A percentile compares a stretch with the other conserved stretches of the same genome.
phyloP scores from a whole-genome alignment of 2,329 filamentous ascomycete genomes.

The Colletotrichum liriopes region DNA sequence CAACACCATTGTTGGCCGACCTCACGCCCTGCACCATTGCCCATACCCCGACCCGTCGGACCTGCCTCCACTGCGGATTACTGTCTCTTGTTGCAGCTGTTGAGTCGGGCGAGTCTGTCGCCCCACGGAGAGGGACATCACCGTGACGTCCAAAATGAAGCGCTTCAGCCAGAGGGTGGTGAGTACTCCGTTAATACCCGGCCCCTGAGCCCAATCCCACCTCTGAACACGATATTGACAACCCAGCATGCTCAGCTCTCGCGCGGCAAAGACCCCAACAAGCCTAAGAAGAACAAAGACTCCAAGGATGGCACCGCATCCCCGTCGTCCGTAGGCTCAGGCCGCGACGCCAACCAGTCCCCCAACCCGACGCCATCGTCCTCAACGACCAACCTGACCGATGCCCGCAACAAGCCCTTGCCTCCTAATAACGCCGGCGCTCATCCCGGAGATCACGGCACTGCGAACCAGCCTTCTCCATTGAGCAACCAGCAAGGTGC shows the following conservation, averaged over 20 bases:
- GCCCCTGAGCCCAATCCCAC: slow-evolving; percentile 39
- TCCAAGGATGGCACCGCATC: slow-evolving; percentile 85
- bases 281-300: slow-evolving; percentile 85
- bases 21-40: slow-evolving; percentile 6
- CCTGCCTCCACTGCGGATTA: slow-evolving; percentile 30
- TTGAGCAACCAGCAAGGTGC: slow-evolving; percentile 52
- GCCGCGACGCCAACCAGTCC: slow-evolving; percentile 72
- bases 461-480: slow-evolving; percentile 58
- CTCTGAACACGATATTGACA: slow-evolving; percentile 58
- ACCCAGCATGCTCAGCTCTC: slow-evolving; percentile 81
- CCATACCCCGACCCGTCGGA: slow-evolving; percentile 27
- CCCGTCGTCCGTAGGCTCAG: slow-evolving; percentile 71
- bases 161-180: slow-evolving; percentile 98
- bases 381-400: slow-evolving; percentile 88
- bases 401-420: slow-evolving; percentile 86
- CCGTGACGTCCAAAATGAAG: slow-evolving; percentile 81
- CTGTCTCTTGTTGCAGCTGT: slow-evolving; percentile 29
- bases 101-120: slow-evolving; percentile 39
- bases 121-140: slow-evolving; percentile 41
- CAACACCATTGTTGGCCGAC: slow-evolving; percentile 8
- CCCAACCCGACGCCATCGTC: slow-evolving; percentile 85
- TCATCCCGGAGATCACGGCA: slow-evolving; percentile 60
- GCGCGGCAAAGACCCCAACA: slow-evolving; percentile 88
- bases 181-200: slow-evolving; percentile 61
- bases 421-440: slow-evolving; percentile 68